Evolutionary conservation across 225 moss, liverwort and hornwort genomes (phyloP).

Genomic region (Pseudisothecium myosuroides): DNA sequence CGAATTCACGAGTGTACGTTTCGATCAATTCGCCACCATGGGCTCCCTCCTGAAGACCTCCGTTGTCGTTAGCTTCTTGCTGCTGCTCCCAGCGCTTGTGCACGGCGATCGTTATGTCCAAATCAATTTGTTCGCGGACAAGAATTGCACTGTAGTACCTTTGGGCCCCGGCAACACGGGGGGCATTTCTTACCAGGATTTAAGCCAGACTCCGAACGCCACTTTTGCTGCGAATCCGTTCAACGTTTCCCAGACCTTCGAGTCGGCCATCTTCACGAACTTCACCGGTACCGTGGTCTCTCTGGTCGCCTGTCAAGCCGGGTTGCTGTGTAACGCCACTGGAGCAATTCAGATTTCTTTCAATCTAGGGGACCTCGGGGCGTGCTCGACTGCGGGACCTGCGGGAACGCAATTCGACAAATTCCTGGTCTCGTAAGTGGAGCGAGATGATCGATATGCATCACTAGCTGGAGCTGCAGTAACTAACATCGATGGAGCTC

Average conservation of each 20-base stretch:
- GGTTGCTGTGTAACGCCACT: background rate
- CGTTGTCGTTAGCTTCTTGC: background rate
- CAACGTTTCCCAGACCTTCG: background rate
- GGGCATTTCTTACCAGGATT: too few species aligned
- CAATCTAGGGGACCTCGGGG: background rate
- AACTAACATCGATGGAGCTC: background rate
- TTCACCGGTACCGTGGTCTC: background rate
- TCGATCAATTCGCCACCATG: background rate
- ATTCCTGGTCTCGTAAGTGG: background rate
- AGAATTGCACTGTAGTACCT: background rate
- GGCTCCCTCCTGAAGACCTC: background rate
- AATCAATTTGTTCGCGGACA: background rate
- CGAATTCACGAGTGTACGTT: background rate
- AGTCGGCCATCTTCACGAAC: background rate
- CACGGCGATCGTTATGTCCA: background rate
- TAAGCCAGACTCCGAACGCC: background rate
- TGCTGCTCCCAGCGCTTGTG: background rate
- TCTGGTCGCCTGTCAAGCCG: background rate
- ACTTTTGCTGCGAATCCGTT: background rate
- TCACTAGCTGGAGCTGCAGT: background rate
- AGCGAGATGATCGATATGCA: background rate
- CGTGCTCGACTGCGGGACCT: background rate
- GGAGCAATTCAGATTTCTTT: background rate
- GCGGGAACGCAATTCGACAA: background rate
- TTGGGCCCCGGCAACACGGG: too few species aligned